phyloP scores from a whole-genome alignment of 495 filamentous ascomycete species.

The Podospora bellae-mahoneyi region DNA sequence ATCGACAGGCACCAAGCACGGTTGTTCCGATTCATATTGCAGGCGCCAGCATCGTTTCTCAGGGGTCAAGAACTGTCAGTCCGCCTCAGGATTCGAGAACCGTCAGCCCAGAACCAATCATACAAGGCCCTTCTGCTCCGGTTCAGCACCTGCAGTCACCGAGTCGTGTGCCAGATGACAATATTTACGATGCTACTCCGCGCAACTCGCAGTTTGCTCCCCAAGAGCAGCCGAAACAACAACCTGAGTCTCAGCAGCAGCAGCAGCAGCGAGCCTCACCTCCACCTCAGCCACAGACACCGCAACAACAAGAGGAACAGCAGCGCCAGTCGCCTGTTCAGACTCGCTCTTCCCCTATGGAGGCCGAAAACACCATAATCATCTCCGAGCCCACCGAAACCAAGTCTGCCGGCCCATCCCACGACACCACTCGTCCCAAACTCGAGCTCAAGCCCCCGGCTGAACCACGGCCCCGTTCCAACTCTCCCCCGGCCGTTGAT shows the following conservation, averaged over 20 bases:
- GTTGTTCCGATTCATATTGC: neutral
- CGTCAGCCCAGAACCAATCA: neutral
- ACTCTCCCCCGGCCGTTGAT: neutral
- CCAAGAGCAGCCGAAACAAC: neutral
- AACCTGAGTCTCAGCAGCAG: constrained; percentile 3
- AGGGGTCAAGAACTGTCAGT: constrained; percentile 26
- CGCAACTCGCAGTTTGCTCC: constrained; percentile 22
- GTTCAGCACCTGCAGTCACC: constrained; percentile 10
- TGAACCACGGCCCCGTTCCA: neutral
- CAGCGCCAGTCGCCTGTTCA: neutral
- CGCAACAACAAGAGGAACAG: neutral
- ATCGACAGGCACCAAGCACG: neutral
- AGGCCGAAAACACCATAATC: constrained; percentile 9
- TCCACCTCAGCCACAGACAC: neutral
- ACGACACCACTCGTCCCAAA: constrained; percentile 12
- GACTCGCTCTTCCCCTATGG: neutral
- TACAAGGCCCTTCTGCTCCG: constrained; percentile 1
- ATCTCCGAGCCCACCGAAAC: constrained; percentile 15
- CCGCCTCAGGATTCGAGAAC: constrained; percentile 19
- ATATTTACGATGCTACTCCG: constrained; percentile 48
- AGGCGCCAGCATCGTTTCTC: neutral
- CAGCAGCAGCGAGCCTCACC: constrained; percentile 1
- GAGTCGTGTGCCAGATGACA: constrained; percentile 30
- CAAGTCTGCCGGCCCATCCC: constrained; percentile 18
- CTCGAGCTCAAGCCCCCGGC: constrained; percentile 1